phyloP scores from a whole-genome alignment of 2,329 filamentous ascomycete genomes.

The Trichoderma afroharzianum region DNA sequence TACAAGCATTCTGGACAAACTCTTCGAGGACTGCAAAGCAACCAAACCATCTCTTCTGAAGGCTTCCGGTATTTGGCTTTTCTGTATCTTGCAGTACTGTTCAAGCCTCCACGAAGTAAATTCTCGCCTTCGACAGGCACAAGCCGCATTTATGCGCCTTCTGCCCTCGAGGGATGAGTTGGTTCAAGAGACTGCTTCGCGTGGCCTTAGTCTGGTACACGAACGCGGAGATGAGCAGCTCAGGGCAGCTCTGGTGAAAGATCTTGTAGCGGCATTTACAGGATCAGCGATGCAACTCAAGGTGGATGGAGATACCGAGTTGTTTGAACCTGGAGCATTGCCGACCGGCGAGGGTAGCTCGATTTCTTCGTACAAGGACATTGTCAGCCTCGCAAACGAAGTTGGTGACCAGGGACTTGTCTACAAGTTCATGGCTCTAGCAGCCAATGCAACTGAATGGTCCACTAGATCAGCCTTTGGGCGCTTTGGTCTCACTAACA shows the following conservation, averaged over 20 bases:
- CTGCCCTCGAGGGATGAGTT: conserved; percentile 87
- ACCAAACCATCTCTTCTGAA: conserved; percentile 88
- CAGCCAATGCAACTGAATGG: conserved; percentile 95
- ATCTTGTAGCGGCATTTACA: conserved; percentile 85
- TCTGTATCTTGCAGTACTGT: conserved; percentile 87
- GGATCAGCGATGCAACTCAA: conserved; percentile 73
- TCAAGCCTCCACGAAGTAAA: conserved; percentile 75
- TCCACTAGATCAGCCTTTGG: conserved; percentile 95
- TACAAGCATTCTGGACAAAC: conserved; percentile 61
- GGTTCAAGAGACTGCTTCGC: conserved; percentile 90
- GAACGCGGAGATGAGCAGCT: conserved; percentile 81
- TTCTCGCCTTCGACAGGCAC: conserved; percentile 69
- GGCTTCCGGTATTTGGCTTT: conserved; percentile 91
- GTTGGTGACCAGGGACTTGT: conserved; percentile 94
- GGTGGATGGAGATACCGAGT: conserved; percentile 84
- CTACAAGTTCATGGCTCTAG: conserved; percentile 97
- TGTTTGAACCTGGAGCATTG: conserved; percentile 87
- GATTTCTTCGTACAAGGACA: conserved; percentile 95
- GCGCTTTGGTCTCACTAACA: conserved; percentile 84
- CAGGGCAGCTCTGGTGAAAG: conserved; percentile 78
- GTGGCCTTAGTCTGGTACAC: conserved; percentile 88
- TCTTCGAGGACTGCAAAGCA: conserved; percentile 72
- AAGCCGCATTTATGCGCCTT: conserved; percentile 82
- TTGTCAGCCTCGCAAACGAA: conserved; percentile 91
- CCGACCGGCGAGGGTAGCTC: conserved; percentile 87